Conservation (phyloP, 257 asterid genomes). For the Verbena officinalis region DNA sequence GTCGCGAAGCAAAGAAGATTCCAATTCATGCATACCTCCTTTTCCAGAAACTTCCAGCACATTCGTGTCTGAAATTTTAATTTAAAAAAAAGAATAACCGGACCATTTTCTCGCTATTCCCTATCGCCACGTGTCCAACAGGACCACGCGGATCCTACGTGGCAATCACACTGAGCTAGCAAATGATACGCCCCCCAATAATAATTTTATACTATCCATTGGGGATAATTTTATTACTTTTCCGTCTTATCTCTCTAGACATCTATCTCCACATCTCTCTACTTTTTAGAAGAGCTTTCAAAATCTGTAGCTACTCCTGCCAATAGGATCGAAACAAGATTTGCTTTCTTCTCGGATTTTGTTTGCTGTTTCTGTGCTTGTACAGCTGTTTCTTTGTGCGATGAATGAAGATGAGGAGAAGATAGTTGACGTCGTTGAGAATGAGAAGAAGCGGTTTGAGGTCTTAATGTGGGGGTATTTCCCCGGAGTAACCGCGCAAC, state of each 20-base stretch:
- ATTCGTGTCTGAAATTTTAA: constrained; percentile 19
- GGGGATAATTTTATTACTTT: not conserved
- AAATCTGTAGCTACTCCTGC: constrained; percentile 6
- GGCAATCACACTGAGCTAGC: constrained; percentile 47
- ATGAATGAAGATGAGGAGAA: constrained; percentile 45
- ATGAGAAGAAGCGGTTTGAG: constrained; percentile 35
- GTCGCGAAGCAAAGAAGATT: constrained; percentile 33
- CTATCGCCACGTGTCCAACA: constrained; percentile 45
- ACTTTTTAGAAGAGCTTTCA: not conserved
- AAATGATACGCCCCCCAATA: constrained; percentile 59
- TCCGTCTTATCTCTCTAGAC: too few relatives aligned
- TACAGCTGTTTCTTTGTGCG: not conserved
- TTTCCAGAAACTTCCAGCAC: constrained; percentile 63
- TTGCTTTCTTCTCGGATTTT: not conserved
- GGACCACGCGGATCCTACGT: constrained; percentile 44
- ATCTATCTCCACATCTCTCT: constrained; percentile 15
- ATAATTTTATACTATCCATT: not conserved
- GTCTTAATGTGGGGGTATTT: constrained; percentile 81
- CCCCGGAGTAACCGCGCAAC: constrained; percentile 55
- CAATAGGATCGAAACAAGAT: not conserved
- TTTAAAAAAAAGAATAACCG: constrained; percentile 16
- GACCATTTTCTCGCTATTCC: not conserved
- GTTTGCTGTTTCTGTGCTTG: not conserved
- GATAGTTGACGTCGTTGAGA: constrained; percentile 21
- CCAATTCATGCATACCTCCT: constrained; percentile 27